A percentile compares a stretch with the other conserved stretches of the same genome.
Conservation (phyloP, 169 alveolate species). For the Perkinsus olseni region DNA sequence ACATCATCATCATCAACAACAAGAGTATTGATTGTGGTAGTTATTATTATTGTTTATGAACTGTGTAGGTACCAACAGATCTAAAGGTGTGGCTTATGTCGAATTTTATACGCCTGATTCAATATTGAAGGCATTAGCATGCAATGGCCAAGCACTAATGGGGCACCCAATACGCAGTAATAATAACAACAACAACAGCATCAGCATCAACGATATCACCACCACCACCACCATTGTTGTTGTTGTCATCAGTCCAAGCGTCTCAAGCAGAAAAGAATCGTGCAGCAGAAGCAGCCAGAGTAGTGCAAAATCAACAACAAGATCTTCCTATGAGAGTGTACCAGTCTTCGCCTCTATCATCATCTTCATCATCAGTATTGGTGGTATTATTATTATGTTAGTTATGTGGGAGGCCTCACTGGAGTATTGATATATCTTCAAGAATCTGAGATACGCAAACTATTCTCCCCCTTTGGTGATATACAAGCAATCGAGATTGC, state of each 20-base stretch:
- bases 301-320: constrained; percentile 54
- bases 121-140: constrained; percentile 79
- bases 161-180: constrained; percentile 64
- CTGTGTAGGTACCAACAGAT: constrained; percentile 80
- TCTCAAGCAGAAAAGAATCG: constrained; percentile 95
- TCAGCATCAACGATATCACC: too few species aligned
- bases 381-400: background rate
- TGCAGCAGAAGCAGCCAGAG: constrained; percentile 85
- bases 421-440: constrained; percentile 64
- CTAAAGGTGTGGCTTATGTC: constrained; percentile 91
- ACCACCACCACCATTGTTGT: background rate
- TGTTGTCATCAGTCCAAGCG: constrained; percentile 57
- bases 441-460: constrained; percentile 73
- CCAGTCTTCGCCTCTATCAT: too few species aligned
- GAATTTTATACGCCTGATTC: constrained; percentile 89
- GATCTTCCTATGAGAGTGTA: constrained; percentile 69
- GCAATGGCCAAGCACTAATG: constrained; percentile 72
- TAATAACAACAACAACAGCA: background rate
- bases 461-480: constrained; percentile 86
- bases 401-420: constrained; percentile 74
- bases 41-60: too few species aligned
- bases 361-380: too few species aligned
- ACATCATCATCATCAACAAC: too few species aligned
- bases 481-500: constrained; percentile 76
- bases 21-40: too few species aligned